Conservation (phyloP, 169 alveolate genomes). For the Eimeria zaria region DNA sequence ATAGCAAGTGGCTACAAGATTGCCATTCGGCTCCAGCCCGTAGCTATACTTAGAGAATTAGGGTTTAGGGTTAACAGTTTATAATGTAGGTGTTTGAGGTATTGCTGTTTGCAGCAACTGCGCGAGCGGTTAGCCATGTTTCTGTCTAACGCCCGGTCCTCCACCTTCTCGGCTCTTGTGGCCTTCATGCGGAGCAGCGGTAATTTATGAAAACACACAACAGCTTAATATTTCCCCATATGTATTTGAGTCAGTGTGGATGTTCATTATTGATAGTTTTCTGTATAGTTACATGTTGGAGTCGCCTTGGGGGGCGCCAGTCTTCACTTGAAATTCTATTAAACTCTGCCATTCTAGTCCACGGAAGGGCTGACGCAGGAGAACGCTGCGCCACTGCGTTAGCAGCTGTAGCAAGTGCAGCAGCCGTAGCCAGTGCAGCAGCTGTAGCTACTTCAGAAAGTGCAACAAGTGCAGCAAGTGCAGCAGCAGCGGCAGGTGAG, state of each 20-base stretch:
- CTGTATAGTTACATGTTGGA: not conserved
- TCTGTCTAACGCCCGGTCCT: constrained; percentile 75
- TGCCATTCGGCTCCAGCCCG: not conserved
- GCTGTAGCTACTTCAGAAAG: not conserved
- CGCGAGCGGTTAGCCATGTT: constrained; percentile 73
- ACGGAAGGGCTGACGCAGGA: not conserved
- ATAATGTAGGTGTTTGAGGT: not conserved
- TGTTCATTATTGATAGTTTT: not conserved
- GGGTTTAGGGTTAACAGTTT: not conserved
- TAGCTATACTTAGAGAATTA: not conserved
- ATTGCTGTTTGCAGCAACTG: constrained; percentile 72
- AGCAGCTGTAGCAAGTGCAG: not conserved
- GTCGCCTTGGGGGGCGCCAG: not conserved
- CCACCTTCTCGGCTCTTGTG: constrained; percentile 80
- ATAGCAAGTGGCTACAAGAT: constrained; percentile 18
- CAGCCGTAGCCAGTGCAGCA: not conserved
- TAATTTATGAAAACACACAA: not conserved
- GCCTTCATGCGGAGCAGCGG: constrained; percentile 84
- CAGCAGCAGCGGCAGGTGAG: not conserved
- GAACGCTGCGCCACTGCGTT: not conserved
- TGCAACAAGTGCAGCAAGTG: not conserved
- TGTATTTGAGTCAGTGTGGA: not conserved
- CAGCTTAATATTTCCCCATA: not conserved
- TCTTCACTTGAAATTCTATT: not conserved
- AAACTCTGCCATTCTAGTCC: not conserved